Evolutionary conservation across 2,329 filamentous ascomycete genomes (phyloP).

Genomic region (Trichoderma cornu-damae): DNA sequence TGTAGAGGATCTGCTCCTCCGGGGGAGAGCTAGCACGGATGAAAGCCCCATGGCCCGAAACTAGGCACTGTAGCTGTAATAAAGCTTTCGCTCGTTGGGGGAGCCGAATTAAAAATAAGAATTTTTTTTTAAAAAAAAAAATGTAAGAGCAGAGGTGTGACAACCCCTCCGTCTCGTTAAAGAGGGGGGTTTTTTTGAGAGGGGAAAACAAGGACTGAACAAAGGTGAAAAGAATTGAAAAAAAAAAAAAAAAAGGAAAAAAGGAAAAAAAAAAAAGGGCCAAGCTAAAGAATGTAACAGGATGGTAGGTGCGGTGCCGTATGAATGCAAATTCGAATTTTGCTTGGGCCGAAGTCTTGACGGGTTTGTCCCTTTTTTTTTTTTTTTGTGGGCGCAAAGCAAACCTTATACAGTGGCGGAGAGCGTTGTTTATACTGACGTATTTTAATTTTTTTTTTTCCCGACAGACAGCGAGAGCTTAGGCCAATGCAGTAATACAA

Average conservation of each 20-base stretch:
- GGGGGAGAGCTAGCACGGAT: conserved; percentile 16
- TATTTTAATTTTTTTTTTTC: too few relatives aligned
- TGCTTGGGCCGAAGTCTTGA: too few relatives aligned
- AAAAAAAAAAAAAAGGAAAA: too few relatives aligned
- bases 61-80: neutral
- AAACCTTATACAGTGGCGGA: neutral
- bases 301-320: neutral
- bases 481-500: conserved; percentile 1
- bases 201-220: neutral
- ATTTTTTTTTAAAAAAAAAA: too few relatives aligned
- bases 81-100: neutral
- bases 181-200: too few relatives aligned
- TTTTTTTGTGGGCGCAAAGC: neutral
- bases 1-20: conserved; percentile 18
- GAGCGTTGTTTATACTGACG: neutral
- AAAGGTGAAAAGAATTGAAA: too few relatives aligned
- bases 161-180: neutral
- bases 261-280: too few relatives aligned
- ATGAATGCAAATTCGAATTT: too few relatives aligned
- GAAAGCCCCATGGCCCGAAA: conserved; percentile 16
- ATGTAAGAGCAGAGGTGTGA: conserved; percentile 1
- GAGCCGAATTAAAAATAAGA: neutral
- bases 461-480: neutral
- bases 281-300: neutral
- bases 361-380: too few relatives aligned